phyloP scores from a whole-genome alignment of 257 asterid genomes.

The Ophiorrhiza pumila region DNA sequence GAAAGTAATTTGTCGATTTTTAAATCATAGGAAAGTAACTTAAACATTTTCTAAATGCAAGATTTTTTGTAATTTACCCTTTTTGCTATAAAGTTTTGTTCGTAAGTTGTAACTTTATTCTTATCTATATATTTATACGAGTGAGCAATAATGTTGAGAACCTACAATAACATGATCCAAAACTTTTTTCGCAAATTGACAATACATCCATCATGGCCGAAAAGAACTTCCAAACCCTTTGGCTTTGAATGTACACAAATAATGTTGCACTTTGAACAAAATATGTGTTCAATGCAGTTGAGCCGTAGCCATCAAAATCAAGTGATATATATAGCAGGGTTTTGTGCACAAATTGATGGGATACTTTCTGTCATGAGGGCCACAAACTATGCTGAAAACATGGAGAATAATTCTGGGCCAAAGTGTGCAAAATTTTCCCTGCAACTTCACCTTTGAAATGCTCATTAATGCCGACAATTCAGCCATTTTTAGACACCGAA shows the following conservation, averaged over 20 bases:
- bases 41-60: too few relatives aligned
- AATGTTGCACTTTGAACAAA: not conserved
- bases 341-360: not conserved
- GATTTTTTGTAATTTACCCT: too few relatives aligned
- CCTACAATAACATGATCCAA: not conserved
- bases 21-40: too few relatives aligned
- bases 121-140: too few relatives aligned
- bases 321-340: not conserved
- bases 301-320: conserved; percentile 3
- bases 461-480: conserved; percentile 38
- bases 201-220: not conserved
- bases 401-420: conserved; percentile 25
- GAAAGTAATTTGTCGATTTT: too few relatives aligned
- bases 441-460: conserved; percentile 24
- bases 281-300: not conserved
- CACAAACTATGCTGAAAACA: conserved; percentile 30
- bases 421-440: conserved; percentile 23
- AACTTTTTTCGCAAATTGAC: not conserved
- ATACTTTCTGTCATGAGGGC: conserved; percentile 3
- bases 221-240: not conserved
- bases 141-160: not conserved
- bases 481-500: conserved; percentile 16
- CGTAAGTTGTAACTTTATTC: too few relatives aligned
- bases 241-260: not conserved
- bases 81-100: too few relatives aligned